phyloP scores from a whole-genome alignment of 108 stramenopile species.

The Pelagomonas calceolata region DNA sequence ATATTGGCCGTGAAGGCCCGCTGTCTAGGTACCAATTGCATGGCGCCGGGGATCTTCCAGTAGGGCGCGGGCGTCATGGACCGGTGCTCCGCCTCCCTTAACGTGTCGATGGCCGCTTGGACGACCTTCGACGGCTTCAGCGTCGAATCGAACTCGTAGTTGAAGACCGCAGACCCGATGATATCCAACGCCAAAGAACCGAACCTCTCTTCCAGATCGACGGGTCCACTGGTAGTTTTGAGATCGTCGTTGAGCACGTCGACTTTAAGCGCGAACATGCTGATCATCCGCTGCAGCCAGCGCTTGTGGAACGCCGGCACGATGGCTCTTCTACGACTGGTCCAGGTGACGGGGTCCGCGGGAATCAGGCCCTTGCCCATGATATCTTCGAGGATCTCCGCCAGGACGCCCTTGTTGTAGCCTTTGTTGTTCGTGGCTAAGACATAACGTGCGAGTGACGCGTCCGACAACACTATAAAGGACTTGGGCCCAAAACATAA shows the following conservation, averaged over 20 bases:
- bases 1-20: constrained; percentile 72
- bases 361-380: constrained; percentile 85
- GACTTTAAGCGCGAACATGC: constrained; percentile 47
- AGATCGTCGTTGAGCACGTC: neutral
- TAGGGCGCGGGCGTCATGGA: constrained; percentile 86
- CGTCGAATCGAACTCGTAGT: constrained; percentile 84
- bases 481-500: constrained; percentile 91
- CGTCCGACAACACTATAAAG: constrained; percentile 84
- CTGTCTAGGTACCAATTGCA: constrained; percentile 73
- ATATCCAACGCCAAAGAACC: constrained; percentile 84
- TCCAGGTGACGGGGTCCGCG: constrained; percentile 88
- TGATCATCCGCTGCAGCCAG: constrained; percentile 84
- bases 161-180: constrained; percentile 81
- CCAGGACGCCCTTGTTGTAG: constrained; percentile 62
- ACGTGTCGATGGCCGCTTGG: constrained; percentile 78
- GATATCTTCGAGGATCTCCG: constrained; percentile 37
- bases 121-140: constrained; percentile 72
- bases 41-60: constrained; percentile 86
- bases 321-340: constrained; percentile 68
- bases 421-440: constrained; percentile 64
- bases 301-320: constrained; percentile 93
- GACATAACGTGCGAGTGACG: constrained; percentile 72
- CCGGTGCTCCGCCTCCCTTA: constrained; percentile 87
- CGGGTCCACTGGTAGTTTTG: neutral
- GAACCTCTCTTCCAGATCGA: constrained; percentile 80